These are phyloP conservation scores for Carex pumila DNA, from an alignment of 176 grass and related monocot genomes.

Conservation along the genomic window DNA sequence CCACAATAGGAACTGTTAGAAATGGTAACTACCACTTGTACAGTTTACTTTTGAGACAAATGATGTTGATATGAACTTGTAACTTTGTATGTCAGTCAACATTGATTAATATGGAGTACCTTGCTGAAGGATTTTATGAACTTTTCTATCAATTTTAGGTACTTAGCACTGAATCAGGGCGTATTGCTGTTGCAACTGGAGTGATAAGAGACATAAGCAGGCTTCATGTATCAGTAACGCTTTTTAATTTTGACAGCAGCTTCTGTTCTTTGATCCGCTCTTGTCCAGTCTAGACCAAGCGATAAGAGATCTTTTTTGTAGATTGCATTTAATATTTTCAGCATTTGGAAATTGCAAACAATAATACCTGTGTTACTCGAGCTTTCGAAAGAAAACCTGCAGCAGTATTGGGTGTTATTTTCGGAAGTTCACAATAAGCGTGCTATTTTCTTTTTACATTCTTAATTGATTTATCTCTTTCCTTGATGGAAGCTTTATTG, in stretches of 20 bases:
- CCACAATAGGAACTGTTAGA: background rate
- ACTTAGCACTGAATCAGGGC: slow-evolving; percentile 71
- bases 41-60: background rate
- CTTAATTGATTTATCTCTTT: background rate
- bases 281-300: slow-evolving; percentile 8
- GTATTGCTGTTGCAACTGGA: slow-evolving; percentile 77
- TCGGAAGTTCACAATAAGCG: background rate
- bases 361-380: background rate
- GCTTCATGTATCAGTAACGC: slow-evolving; percentile 58
- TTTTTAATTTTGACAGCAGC: background rate
- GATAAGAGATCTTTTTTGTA: slow-evolving; percentile 4
- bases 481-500: background rate
- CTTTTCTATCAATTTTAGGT: slow-evolving; percentile 42
- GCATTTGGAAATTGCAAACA: background rate
- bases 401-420: background rate
- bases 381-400: background rate
- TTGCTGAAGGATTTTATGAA: slow-evolving; percentile 6
- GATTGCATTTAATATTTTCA: background rate
- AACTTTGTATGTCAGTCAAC: background rate
- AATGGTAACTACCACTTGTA: background rate
- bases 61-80: no score
- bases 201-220: slow-evolving; percentile 62
- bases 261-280: background rate
- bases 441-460: background rate
- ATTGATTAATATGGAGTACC: slow-evolving; percentile 15